Conservation (phyloP, 192 early-diverging fungal species). For the Entophlyctis helioformis region DNA sequence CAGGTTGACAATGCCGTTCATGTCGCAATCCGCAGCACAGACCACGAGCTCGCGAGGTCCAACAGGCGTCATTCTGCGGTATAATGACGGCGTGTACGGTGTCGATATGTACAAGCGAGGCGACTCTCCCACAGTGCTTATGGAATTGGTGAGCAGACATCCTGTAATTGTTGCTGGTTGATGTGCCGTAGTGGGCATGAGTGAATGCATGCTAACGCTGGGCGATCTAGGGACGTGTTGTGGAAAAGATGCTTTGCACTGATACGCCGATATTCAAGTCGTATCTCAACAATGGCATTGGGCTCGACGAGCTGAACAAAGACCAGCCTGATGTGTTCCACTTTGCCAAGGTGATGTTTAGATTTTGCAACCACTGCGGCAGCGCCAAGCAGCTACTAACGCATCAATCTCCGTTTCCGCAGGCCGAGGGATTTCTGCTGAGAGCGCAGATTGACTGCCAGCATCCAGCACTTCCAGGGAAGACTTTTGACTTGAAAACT, state of each 20-base stretch:
- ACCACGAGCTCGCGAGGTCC: conserved; percentile 57
- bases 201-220: not conserved
- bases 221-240: conserved; percentile 55
- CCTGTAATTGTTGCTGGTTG: not conserved
- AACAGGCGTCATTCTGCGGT: conserved; percentile 57
- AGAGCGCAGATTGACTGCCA: conserved; percentile 85
- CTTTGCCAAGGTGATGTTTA: not conserved
- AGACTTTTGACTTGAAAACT: conserved; percentile 88
- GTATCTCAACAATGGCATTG: conserved; percentile 50
- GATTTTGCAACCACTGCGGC: not conserved
- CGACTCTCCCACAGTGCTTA: conserved; percentile 58
- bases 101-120: conserved; percentile 74
- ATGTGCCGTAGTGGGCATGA: not conserved
- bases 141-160: conserved; percentile 39
- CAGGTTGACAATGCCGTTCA: conserved; percentile 51
- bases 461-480: conserved; percentile 57
- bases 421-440: conserved; percentile 62
- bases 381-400: not conserved
- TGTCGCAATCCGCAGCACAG: conserved; percentile 37
- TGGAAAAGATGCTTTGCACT: conserved; percentile 86
- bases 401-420: conserved; percentile 1
- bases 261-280: too few species aligned
- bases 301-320: conserved; percentile 12
- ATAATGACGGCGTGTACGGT: conserved; percentile 60
- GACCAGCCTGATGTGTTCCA: conserved; percentile 3